phyloP scores from a whole-genome alignment of 2,329 filamentous ascomycete genomes.

The Colletotrichum horii region DNA sequence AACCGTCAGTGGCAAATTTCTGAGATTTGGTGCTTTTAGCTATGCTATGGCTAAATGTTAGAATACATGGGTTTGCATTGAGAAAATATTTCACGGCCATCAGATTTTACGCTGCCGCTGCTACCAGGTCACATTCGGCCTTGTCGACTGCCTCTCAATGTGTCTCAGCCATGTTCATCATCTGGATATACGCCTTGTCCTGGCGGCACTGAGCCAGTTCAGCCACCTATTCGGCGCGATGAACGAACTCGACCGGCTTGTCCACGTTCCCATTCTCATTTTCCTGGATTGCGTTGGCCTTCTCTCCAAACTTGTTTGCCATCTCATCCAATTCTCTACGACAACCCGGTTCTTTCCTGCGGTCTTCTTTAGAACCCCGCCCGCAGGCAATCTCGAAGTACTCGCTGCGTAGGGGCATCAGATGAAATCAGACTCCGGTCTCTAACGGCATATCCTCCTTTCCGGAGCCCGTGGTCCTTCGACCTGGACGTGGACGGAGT shows the following conservation, averaged over 20 bases:
- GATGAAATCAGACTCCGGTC: neutral
- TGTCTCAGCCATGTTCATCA: neutral
- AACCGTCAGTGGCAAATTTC: neutral
- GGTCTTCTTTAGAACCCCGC: neutral
- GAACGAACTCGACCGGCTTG: neutral
- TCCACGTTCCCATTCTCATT: neutral
- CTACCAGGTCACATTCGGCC: accelerated
- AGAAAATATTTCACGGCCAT: neutral
- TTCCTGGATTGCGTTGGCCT: neutral
- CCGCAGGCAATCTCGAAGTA: neutral
- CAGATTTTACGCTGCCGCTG: neutral
- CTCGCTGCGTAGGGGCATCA: neutral
- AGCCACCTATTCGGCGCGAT: neutral
- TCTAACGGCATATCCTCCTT: neutral
- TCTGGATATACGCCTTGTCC: neutral
- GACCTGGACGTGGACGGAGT: too few relatives aligned
- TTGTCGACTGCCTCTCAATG: accelerated
- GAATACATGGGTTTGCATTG: neutral
- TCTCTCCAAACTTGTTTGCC: neutral
- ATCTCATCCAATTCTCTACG: neutral
- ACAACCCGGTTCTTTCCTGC: neutral
- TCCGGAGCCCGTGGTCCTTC: neutral
- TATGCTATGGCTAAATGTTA: neutral
- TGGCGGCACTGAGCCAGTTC: neutral
- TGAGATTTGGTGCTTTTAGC: neutral